These are phyloP conservation scores for Aspergillus aculeatus DNA, from an alignment of 2,329 filamentous ascomycete genomes.

Conservation along the genomic window DNA sequence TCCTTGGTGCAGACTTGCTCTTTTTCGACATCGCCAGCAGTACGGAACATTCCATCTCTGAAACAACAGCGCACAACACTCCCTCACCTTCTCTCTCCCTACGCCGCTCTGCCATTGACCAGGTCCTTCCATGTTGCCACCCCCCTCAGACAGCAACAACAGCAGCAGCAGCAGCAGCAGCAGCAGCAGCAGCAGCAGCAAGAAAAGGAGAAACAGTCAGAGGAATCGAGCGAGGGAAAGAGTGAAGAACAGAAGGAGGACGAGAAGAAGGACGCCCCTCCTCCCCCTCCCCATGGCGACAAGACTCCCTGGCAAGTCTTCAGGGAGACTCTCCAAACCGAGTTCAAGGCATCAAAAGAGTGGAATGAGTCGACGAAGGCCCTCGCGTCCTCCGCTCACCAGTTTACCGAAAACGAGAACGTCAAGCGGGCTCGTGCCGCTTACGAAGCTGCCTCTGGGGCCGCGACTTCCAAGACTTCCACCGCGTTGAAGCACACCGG, in stretches of 20 bases:
- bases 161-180: constrained; percentile 27
- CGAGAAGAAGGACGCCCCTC: constrained; percentile 62
- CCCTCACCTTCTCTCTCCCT: constrained; percentile 35
- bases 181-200: constrained; percentile 25
- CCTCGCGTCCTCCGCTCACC: constrained; percentile 80
- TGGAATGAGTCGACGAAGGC: constrained; percentile 99
- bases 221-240: constrained; percentile 28
- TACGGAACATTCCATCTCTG: constrained; percentile 30
- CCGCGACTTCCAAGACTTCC: constrained; percentile 73
- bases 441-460: constrained; percentile 81
- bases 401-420: constrained; percentile 90
- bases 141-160: constrained; percentile 33
- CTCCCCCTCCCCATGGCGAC: constrained; percentile 93
- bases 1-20: constrained; percentile 35
- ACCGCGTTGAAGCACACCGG: constrained; percentile 83
- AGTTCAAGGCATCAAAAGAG: constrained; percentile 96
- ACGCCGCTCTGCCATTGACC: constrained; percentile 35
- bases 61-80: constrained; percentile 32
- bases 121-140: constrained; percentile 39
- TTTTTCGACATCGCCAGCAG: constrained; percentile 37
- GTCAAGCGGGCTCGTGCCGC: constrained; percentile 82
- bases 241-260: constrained; percentile 47
- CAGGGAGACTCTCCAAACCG: constrained; percentile 87
- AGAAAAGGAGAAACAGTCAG: constrained; percentile 44
- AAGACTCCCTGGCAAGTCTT: constrained; percentile 99